phyloP scores from a whole-genome alignment of 2,329 filamentous ascomycete genomes.

The Pleoardoris graminearum region DNA sequence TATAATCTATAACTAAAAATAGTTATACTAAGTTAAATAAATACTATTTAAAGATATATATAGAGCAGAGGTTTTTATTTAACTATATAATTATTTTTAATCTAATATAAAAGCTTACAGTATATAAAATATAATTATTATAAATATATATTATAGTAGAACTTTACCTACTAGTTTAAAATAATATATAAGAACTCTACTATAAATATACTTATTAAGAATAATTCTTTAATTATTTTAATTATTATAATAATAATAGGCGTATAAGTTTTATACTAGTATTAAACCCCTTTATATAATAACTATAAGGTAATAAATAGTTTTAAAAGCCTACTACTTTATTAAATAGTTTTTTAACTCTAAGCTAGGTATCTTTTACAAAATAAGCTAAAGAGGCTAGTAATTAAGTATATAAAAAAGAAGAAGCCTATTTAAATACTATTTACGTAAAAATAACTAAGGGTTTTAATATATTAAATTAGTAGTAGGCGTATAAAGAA shows the following conservation, averaged over 20 bases:
- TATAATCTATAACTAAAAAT: slow-evolving; percentile 4
- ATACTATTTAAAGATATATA: slow-evolving; percentile 4
- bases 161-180: neutral
- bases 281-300: too few species aligned
- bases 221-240: slow-evolving; percentile 12
- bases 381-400: too few species aligned
- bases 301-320: too few species aligned
- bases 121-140: slow-evolving; percentile 7
- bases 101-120: neutral
- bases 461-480: too few species aligned
- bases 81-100: slow-evolving; percentile 4
- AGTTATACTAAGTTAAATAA: slow-evolving; percentile 4
- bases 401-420: too few species aligned
- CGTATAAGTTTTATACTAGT: too few species aligned
- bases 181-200: neutral
- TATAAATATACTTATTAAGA: neutral
- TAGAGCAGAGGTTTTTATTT: slow-evolving; percentile 3
- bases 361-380: too few species aligned
- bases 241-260: slow-evolving; percentile 20
- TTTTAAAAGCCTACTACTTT: too few species aligned
- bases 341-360: too few species aligned
- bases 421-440: too few species aligned
- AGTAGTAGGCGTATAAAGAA: too few species aligned
- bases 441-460: too few species aligned
- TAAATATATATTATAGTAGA: slow-evolving; percentile 1